Evolutionary conservation across 225 moss, liverwort and hornwort species (phyloP).

Genomic region (Rhytidiadelphus loreus): DNA sequence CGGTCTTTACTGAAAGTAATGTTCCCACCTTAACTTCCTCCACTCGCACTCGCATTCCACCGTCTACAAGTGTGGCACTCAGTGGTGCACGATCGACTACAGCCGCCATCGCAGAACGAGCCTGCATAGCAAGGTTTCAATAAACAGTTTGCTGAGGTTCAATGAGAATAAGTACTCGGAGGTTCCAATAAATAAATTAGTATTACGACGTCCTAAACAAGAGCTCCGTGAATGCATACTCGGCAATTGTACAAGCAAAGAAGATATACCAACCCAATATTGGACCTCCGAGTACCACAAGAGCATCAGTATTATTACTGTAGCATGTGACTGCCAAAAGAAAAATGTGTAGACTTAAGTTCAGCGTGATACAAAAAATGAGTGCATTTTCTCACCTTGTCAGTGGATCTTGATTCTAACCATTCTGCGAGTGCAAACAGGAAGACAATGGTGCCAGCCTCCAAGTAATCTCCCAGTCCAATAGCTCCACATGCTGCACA

Average conservation of each 20-base stretch:
- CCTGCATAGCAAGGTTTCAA: constrained; percentile 20
- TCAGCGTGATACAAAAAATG: not conserved
- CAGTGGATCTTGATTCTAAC: constrained; percentile 83
- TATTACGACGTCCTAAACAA: not conserved
- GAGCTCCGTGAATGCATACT: not conserved
- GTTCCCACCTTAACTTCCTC: constrained; percentile 80
- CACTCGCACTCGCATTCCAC: constrained; percentile 57
- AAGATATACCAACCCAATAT: not conserved
- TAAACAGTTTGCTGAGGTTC: not conserved
- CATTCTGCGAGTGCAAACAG: constrained; percentile 83
- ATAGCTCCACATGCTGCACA: constrained; percentile 74
- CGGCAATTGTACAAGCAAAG: not conserved
- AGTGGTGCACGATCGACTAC: constrained; percentile 82
- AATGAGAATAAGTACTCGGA: not conserved
- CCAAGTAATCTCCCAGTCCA: constrained; percentile 83
- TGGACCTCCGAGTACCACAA: not conserved
- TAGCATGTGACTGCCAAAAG: not conserved
- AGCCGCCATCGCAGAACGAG: constrained; percentile 75
- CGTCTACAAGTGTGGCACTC: constrained; percentile 60
- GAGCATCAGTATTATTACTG: not conserved
- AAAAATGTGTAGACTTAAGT: not conserved
- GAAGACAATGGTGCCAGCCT: constrained; percentile 89
- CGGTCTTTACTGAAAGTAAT: constrained; percentile 76
- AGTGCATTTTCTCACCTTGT: constrained; percentile 38
- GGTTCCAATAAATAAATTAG: not conserved